A percentile compares a stretch with the other conserved stretches of the same genome.
phyloP scores from a whole-genome alignment of 2,329 filamentous ascomycete species.

The Phaeosphaeriaceae sp. region DNA sequence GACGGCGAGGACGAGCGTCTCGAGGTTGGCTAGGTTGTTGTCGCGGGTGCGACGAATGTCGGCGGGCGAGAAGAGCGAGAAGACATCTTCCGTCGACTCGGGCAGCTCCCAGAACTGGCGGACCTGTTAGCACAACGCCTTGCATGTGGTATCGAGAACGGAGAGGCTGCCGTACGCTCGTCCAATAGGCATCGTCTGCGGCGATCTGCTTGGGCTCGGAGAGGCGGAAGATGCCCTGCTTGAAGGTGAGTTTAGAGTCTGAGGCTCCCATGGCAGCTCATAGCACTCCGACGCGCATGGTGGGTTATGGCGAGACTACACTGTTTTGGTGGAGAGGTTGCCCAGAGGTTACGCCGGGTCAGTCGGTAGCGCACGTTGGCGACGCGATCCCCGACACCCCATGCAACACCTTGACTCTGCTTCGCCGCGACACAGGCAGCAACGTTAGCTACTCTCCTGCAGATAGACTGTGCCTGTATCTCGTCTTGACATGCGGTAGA shows the following conservation, averaged over 20 bases:
- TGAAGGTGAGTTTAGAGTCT: slow-evolving; percentile 98
- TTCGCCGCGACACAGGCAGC: not conserved
- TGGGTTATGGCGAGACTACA: too few species aligned
- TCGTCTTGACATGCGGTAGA: not conserved
- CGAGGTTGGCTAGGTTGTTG: slow-evolving; percentile 82
- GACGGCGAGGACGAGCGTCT: slow-evolving; percentile 84
- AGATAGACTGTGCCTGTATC: not conserved
- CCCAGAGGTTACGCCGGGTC: too few species aligned
- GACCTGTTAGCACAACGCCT: slow-evolving; percentile 8
- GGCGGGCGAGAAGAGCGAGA: slow-evolving; percentile 87
- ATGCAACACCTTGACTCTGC: not conserved
- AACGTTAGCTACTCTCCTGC: too few species aligned
- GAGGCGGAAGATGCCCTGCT: slow-evolving; percentile 95
- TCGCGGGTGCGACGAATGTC: slow-evolving; percentile 86
- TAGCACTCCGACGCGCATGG: too few species aligned
- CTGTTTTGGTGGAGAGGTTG: too few species aligned
- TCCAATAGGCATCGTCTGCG: slow-evolving; percentile 91
- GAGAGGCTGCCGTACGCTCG: slow-evolving; percentile 67
- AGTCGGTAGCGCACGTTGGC: too few species aligned
- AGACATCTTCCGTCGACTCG: slow-evolving; percentile 93
- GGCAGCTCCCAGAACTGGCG: slow-evolving; percentile 94
- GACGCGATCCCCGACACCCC: too few species aligned
- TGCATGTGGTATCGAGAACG: not conserved
- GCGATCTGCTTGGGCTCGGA: slow-evolving; percentile 90
- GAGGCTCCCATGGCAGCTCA: slow-evolving; percentile 89